phyloP scores from a whole-genome alignment of 768 basidiomycete species.

The Agrocybe chaxingu region DNA sequence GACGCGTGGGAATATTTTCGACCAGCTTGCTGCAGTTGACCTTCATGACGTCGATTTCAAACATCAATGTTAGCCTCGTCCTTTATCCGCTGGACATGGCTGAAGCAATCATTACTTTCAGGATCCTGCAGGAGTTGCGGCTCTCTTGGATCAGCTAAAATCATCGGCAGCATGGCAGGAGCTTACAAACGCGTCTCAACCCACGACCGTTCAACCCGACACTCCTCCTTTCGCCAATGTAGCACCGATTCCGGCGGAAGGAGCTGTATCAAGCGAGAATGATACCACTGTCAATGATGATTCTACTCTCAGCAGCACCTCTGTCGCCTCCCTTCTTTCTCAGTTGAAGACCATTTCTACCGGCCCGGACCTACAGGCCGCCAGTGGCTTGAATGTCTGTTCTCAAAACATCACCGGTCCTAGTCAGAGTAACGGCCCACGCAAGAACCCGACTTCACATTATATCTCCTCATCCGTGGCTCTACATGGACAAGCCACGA shows the following conservation, averaged over 20 bases:
- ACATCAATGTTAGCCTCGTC: conserved; percentile 48
- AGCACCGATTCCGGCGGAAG: neutral
- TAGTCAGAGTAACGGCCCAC: too few species aligned
- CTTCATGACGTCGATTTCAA: conserved; percentile 20
- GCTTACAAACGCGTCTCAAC: conserved; percentile 9
- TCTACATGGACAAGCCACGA: too few species aligned
- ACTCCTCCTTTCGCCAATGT: neutral
- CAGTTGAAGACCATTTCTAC: conserved; percentile 44
- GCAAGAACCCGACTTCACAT: too few species aligned
- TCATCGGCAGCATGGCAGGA: conserved; percentile 71
- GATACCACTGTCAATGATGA: too few species aligned
- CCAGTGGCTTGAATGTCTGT: neutral
- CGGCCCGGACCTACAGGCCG: conserved; percentile 1
- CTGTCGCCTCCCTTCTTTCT: conserved; percentile 64
- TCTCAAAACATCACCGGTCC: too few species aligned
- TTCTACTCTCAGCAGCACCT: conserved; percentile 12
- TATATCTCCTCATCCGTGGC: too few species aligned
- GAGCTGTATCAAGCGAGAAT: neutral
- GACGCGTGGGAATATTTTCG: neutral
- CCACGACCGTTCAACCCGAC: conserved; percentile 3
- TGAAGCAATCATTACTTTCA: conserved; percentile 22
- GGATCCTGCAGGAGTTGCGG: conserved; percentile 66
- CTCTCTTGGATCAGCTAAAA: conserved; percentile 67
- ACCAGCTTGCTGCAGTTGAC: neutral
- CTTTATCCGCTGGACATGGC: neutral